Evolutionary conservation across 768 basidiomycete species (phyloP), one percentile per base, ranked within the genome.

Genomic region (Tubosaeta brunneosetosa): DNA sequence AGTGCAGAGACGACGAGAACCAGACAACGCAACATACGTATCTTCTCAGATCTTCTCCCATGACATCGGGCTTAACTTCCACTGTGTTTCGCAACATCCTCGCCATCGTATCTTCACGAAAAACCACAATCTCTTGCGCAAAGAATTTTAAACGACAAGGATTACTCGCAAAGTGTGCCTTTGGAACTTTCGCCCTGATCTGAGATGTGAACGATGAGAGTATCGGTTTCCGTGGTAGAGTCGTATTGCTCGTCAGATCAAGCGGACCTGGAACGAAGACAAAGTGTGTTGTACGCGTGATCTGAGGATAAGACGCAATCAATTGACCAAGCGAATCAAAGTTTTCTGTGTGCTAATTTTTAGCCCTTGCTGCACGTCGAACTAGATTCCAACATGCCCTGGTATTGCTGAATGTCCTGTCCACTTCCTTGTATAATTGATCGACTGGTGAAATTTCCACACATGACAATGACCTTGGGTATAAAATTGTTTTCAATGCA

Each of bases 81-180:
- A 97, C 85, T 19, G 91, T 79, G 67, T 97, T 97, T 60, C 97
- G 75, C 56, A 98, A 71, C 91, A 98, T 94, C 59, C 86, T 79
- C 2, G 91, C 81, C 93, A 99, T 97, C 45, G 86, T 68, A 66
- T 98, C 93, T 61, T 98, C 92, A 38, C 97, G 77, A 64, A 89
- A 97, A 25, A 99, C 73, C 41, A 97, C 94, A 49, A 99, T 84
- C 71, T 99, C 97, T 66, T 97, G 94, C 27, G 90, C 83, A 66
- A 94, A 94, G 65, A 97, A 97, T 61, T 91, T 90, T 61, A 98
- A 82, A 17, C 97, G 83, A 70, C 93, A 95, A 2, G 97, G 97
- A 68, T 97, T 97, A 34, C 84, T 87, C 8, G 83, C 85, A 62
- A 98, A 87, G 60, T 88, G 83, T 1, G 85, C 78, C 62, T 88